These are phyloP conservation scores for Entonaema liquescens DNA, from an alignment of 495 filamentous ascomycete species.

Conservation along the genomic window DNA sequence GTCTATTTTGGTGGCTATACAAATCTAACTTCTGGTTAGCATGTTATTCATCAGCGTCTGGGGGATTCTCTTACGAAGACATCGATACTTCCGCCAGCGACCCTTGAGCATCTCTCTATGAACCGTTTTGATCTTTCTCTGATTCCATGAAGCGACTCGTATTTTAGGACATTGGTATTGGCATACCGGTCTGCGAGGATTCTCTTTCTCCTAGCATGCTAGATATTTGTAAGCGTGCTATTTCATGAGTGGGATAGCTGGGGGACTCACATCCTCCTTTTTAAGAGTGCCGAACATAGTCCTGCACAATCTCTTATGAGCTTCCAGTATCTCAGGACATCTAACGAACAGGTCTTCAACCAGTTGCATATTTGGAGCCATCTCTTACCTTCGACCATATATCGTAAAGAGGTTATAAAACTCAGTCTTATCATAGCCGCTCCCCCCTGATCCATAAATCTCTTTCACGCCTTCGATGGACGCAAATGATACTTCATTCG, in stretches of 20 bases:
- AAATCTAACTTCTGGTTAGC: constrained; percentile 23
- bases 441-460: constrained; percentile 71
- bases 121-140: constrained; percentile 62
- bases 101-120: constrained; percentile 56
- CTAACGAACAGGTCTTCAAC: neutral
- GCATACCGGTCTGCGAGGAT: constrained; percentile 71
- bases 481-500: constrained; percentile 70
- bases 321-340: constrained; percentile 1
- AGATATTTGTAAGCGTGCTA: neutral
- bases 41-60: constrained; percentile 21
- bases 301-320: constrained; percentile 41
- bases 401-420: constrained; percentile 71
- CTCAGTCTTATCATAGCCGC: constrained; percentile 74
- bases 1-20: neutral
- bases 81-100: constrained; percentile 58
- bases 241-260: neutral
- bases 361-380: neutral
- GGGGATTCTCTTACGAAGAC: constrained; percentile 57
- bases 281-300: constrained; percentile 70
- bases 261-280: constrained; percentile 59
- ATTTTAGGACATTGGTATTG: constrained; percentile 68
- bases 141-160: constrained; percentile 62
- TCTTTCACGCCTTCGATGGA: constrained; percentile 67
- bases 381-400: constrained; percentile 59
- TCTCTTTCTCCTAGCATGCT: constrained; percentile 68